Conservation (phyloP, 2,329 filamentous ascomycete species). For the Periconia sp. region DNA sequence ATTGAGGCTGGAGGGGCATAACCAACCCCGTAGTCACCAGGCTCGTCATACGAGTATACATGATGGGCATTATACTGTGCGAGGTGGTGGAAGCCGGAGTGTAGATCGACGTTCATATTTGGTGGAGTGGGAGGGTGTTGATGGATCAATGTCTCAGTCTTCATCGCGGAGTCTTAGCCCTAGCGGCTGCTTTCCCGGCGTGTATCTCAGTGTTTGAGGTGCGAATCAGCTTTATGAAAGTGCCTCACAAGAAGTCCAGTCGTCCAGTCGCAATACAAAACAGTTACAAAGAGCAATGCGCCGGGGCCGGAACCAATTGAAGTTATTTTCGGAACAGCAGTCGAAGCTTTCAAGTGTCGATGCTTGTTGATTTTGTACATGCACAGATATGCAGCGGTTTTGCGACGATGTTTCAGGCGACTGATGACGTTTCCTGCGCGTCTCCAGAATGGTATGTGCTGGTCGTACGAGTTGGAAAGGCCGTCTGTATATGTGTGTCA, state of each 20-base stretch:
- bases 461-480: slow-evolving; percentile 14
- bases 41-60: slow-evolving; percentile 40
- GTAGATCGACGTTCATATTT: slow-evolving; percentile 30
- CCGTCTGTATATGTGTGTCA: slow-evolving; percentile 29
- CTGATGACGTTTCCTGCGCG: slow-evolving; percentile 2
- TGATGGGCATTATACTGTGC: slow-evolving; percentile 47
- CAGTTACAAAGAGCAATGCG: slow-evolving; percentile 4
- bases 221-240: slow-evolving; percentile 1
- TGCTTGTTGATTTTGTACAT: background rate
- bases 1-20: slow-evolving; percentile 34
- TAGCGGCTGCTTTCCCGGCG: background rate
- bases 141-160: slow-evolving; percentile 36
- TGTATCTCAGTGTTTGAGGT: slow-evolving; percentile 9
- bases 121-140: slow-evolving; percentile 43
- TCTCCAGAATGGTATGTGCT: slow-evolving; percentile 11
- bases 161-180: slow-evolving; percentile 25
- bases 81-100: slow-evolving; percentile 44
- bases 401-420: background rate
- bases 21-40: slow-evolving; percentile 12
- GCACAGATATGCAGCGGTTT: background rate
- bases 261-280: slow-evolving; percentile 14
- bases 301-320: background rate
- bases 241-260: slow-evolving; percentile 6
- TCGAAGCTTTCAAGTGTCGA: background rate
- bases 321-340: background rate